Percentiles rank a stretch among this genome's conserved stretches.
These are phyloP conservation scores for Scalesia atractyloides DNA, from an alignment of 129 eudicot species.

Conservation along the genomic window DNA sequence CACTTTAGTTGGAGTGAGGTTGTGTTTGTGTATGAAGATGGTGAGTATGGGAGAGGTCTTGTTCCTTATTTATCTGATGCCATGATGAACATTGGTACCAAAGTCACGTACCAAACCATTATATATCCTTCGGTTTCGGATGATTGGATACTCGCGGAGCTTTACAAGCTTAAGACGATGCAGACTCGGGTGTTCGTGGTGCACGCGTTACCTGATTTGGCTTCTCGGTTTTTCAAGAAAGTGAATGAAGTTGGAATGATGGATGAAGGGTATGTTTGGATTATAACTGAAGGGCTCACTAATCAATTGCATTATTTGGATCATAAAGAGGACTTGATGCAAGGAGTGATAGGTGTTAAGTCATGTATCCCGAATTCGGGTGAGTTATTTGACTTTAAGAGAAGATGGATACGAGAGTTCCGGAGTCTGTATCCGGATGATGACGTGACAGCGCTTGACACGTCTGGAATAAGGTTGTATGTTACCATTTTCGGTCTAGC, in stretches of 20 bases:
- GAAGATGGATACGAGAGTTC: background rate
- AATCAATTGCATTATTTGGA: background rate
- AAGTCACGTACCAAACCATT: background rate
- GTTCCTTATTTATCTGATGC: constrained; percentile 27
- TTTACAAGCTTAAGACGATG: constrained; percentile 15
- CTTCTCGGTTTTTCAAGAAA: background rate
- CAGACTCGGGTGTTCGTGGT: constrained; percentile 20
- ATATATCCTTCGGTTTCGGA: constrained; percentile 1
- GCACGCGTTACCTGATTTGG: background rate
- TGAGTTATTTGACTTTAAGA: background rate
- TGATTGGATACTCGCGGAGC: constrained; percentile 5
- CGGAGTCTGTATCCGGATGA: constrained; percentile 1
- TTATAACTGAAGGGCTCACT: constrained; percentile 3
- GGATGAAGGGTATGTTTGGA: constrained; percentile 17
- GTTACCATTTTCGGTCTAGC: constrained; percentile 10
- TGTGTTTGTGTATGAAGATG: constrained; percentile 7
- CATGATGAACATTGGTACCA: constrained; percentile 1
- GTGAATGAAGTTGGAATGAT: constrained; percentile 7
- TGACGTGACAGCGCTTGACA: background rate
- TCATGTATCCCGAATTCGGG: background rate
- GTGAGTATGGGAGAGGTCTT: constrained; percentile 12
- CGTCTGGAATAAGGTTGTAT: background rate
- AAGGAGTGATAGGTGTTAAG: constrained; percentile 1
- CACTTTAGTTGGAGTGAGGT: constrained; percentile 5
- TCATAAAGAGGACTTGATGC: constrained; percentile 6